Evolutionary conservation across 163 green algal genomes (phyloP).

Genomic region (Volvox carteri): DNA sequence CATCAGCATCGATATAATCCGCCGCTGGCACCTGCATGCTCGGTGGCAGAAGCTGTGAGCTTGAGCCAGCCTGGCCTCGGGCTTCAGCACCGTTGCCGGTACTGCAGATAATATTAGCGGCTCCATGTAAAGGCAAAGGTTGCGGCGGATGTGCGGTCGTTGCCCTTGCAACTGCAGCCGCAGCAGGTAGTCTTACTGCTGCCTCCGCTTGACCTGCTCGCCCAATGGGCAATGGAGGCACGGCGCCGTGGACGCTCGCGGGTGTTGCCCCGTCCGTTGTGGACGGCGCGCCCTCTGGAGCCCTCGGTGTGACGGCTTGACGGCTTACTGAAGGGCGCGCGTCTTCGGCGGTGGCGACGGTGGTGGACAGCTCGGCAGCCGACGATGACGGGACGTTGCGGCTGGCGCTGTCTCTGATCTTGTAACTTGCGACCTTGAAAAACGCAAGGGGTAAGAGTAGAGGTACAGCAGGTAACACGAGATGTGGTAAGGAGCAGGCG

Average conservation of each 20-base stretch:
- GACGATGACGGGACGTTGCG: background rate
- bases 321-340: background rate
- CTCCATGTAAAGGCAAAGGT: background rate
- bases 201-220: no score
- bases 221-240: no score
- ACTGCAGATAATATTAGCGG: background rate
- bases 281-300: background rate
- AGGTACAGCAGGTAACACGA: background rate
- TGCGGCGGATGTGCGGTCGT: background rate
- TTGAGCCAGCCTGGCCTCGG: background rate
- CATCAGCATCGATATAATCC: conserved; percentile 13
- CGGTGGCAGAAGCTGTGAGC: background rate
- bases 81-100: background rate
- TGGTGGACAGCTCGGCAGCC: background rate
- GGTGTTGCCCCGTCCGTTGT: background rate
- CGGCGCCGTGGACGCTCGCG: no score
- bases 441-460: no score
- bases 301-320: background rate
- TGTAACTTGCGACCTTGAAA: conserved; percentile 22
- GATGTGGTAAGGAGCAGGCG: background rate
- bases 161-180: background rate
- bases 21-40: background rate
- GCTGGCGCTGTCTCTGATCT: background rate
- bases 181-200: no score
- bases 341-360: background rate